Base-by-base conservation (phyloP, 2,329 filamentous ascomycete genomes). In the Ophiocordyceps camponoti-rufipedis region DNA sequence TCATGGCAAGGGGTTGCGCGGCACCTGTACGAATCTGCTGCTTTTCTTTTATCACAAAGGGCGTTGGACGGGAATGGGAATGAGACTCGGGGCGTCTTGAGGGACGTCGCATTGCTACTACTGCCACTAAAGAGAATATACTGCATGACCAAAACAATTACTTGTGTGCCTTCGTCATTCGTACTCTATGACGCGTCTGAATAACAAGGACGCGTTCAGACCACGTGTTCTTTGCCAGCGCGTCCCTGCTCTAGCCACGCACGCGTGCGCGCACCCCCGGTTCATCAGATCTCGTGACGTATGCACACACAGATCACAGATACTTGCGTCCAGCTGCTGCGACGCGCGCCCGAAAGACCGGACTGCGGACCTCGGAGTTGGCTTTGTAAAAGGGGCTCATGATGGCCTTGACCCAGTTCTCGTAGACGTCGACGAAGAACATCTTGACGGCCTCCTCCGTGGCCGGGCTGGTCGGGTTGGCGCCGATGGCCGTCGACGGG, bases 331-430 rank as follows among this genome's bases (percentile, higher is more conserved):
- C 91, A 1, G 89, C 89, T 2, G 85, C 85, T 1, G 78, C 79
- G 18, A 98, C 87, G 56, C 84, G 76, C 46, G 75, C 69, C 52
- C 85, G 74, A 61, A 98, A 98, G 1, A 95, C 75, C 0, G 86
- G 83, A 62, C 88, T 96, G 58, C 73, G 78, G 45, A 98, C 80
- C 54, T 85, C 80, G 71, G 83, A 83, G 52, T 94, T 89, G 46
- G 82, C 77, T 45, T 74, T 72, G 67, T 95, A 96, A 62, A 98
- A 98, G 0, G 91, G 91, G 58, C 79, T 96, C 91, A 98, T 96
- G 47, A 88, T 79, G 12, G 88, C 85, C 72, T 98, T 98, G 52
- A 94, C 77, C 81, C 89, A 98, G 53, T 80, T 86, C 65, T 98
- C 91, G 65, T 95, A 96, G 12, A 95, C 84, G 59, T 98, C 91